Percentiles rank a stretch among this genome's conserved stretches.
These are phyloP conservation scores for Prinsepia uniflora DNA, from an alignment of 306 rosid genomes.

Conservation along the genomic window DNA sequence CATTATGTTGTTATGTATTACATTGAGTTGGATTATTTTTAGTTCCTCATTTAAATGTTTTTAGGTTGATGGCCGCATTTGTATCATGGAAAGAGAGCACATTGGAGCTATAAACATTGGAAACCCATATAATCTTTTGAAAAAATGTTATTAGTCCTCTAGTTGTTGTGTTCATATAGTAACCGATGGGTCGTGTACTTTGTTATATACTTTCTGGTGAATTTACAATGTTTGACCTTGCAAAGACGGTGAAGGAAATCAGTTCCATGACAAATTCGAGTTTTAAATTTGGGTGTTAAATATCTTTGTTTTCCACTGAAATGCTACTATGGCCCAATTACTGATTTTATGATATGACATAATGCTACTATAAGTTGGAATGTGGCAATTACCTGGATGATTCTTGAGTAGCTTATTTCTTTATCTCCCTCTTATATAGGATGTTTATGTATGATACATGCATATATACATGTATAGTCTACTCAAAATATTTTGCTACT, in stretches of 20 bases:
- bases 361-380: conserved; percentile 6
- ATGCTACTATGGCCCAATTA: background rate
- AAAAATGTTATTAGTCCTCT: background rate
- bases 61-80: conserved; percentile 78
- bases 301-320: too few relatives aligned
- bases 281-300: too few relatives aligned
- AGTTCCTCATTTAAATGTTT: conserved; percentile 18
- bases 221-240: conserved; percentile 84
- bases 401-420: background rate
- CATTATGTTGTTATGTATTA: background rate
- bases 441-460: too few relatives aligned
- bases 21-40: background rate
- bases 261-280: too few relatives aligned
- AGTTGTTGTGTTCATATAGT: background rate
- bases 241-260: conserved; percentile 86
- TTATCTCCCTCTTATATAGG: background rate
- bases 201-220: conserved; percentile 51
- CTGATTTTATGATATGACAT: background rate
- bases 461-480: background rate
- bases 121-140: conserved; percentile 60
- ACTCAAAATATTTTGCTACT: background rate
- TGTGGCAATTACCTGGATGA: background rate
- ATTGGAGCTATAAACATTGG: conserved; percentile 86
- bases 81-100: conserved; percentile 70
- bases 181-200: background rate